Evolutionary conservation across 495 filamentous ascomycete species (phyloP), one percentile per base, ranked within the genome.

Genomic region (Aspergillus coremiiformis): DNA sequence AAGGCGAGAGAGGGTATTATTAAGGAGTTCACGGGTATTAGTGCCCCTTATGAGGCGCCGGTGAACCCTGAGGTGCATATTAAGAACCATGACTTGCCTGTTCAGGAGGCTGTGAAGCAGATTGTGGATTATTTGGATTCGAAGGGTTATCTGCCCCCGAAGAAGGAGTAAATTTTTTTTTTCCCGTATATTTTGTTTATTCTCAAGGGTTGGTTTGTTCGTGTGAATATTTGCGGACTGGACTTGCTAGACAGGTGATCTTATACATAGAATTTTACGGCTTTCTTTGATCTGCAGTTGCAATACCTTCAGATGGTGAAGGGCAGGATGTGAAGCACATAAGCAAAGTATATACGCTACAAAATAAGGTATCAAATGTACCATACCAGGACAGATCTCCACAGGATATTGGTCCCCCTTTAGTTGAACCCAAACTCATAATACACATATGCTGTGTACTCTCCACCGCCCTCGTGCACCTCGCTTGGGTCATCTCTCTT

Each of bases 361-460:
- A 37, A 46, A 51, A 44, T 11, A 35, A 35, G 32, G 32, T 35
- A 35, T 35, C 32, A 35, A 35, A 15, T 35, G 32, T 35, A 35
- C 32, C 32, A 12, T 35, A 35, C 32, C 32, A 14, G 2, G 32
- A 35, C 32, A 35, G 32, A 35, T 35, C 14, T 35, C 12, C 32
- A 35, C 14, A 35, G 32, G 32, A 55, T 47, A 21, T 17, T 39
- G 45, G n/a, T n/a, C n/a, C 47, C 26, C 37, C 42, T 22, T 37
- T 57, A 71, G 59, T 78, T 75, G 64, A 94, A 84, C 64, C 90
- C 86, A 66, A 96, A 90, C 59, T 96, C 89, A 71, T 96, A 98
- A 72, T 89, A 96, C 65, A 96, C 94, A 72, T 94, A 98, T 24
- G 93, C 83, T 51, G 89, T 89, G 72, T 96, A 98, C 62, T 96